Evolutionary conservation across 2,329 filamentous ascomycete genomes (phyloP), one percentile per base, ranked within the genome.

Genomic region (Arthrobotrys pseudoclavata): DNA sequence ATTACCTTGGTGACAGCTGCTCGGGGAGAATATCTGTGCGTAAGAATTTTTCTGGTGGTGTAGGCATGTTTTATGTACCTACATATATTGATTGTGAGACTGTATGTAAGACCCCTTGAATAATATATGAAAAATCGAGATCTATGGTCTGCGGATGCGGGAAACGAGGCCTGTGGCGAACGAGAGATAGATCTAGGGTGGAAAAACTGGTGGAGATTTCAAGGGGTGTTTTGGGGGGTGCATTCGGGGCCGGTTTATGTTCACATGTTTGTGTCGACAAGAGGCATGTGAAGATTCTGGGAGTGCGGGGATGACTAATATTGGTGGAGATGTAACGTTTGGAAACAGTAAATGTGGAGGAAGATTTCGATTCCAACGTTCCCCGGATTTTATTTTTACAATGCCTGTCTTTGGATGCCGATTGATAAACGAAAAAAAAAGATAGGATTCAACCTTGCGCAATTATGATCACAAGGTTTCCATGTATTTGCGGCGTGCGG

Each of bases 221-320:
- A 67, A 53, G 47, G 63, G 63, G 64, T 47, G 52, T 67, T 61
- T 50, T 31, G 53, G 66, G 66, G 18, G 13, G 42, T 22, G 47
- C 22, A 12, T 67, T 47, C 48, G 47, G 63, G 31, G 47, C 9
- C 26, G 24, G 22, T 29, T 15, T 24, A 6, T 42, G 20, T 69
- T 69, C 66, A 69, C 66, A 69, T 69, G 66, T 15, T 69, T 48
- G 40, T 45, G 29, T 26, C 13, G 4, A 34, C 12, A 18, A 9
- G 18, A 69, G 31, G 42, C 66, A 69, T 69, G 66, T 69, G 66
- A 69, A 69, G 10, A 61, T 50, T 69, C 52, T 34, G 66, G 42
- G 66, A 42, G 50, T 47, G 64, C 22, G 29, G 66, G 52, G 53
- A 50, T 60, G 53, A 61, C 53, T 69, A 68, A 68, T 12, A 45